Base-by-base conservation (phyloP, 129 eudicot genomes). In the Mikania micrantha region DNA sequence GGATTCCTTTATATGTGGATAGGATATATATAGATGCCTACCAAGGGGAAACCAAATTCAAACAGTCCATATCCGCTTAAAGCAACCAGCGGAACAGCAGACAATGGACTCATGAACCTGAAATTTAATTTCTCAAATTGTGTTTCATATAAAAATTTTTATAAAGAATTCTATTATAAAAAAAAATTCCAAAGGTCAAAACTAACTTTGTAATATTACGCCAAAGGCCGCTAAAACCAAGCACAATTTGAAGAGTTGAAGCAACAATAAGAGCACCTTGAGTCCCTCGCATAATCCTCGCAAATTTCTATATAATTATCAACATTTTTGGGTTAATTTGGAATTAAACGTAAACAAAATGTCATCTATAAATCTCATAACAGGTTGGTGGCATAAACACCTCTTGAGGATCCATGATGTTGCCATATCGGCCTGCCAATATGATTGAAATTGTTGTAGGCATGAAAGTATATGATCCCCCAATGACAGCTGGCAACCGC, bases 151-250 rank as follows among this genome's bases (percentile, higher is more conserved):
- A 60, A 52, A 12, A 38, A 28, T 29, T 40, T 12, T 22, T 21
- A 11, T 12, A 56, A 24, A 59, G 15, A 17, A 34, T 28, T 16
- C 16, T 3, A 7, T 32, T 31, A 31, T 2, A 29, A 41, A 22
- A 59, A 21, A 31, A 7, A 0, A 63, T 32, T 45, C 41, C 20
- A 45, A 2, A 54, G 47, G 12, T 20, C 36, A 6, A 13, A 69
- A 66, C 64, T 52, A 49, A 87, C 97, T 90, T 84, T 58, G 83
- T 66, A 8, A 93, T 90, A 75, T 93, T 93, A 10, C 95, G 84
- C 99, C 96, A 93, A 34, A 93, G 86, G 56, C 99, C 99, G 64
- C 99, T 93, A 76, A 93, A 93, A 7, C 96, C 96, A 5, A 93
- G 71, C 72, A 89, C 83, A 78, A 93, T 86, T 69, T 93, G 99